Evolutionary conservation across 2,329 filamentous ascomycete species (phyloP), one percentile per base, ranked within the genome.

Genomic region (Aspergillus ochraceoroseus): DNA sequence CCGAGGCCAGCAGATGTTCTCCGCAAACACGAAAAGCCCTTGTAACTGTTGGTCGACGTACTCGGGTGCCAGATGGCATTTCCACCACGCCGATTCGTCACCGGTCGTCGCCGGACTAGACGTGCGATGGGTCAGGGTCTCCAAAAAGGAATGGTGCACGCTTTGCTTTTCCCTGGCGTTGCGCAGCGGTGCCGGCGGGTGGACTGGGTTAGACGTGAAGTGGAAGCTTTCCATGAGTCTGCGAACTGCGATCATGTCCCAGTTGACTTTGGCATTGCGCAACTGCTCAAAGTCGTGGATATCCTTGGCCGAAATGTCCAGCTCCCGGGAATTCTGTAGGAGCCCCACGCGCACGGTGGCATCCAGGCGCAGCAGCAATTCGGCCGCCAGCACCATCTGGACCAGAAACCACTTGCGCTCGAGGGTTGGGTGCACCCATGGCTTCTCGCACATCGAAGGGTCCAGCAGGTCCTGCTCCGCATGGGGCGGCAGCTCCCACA

Each of bases 391-490:
- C 7, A 72, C 63, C 34, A 79, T 64, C 47, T 80, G 76, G 2
- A 79, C 57, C 3, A 80, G 55, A 12, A 77, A 51, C 55, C 76
- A 70, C 38, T 77, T 74, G 32, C 73, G 66, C 45, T 76, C 72
- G 17, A 64, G 49, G 1, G 52, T 49, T 4, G 53, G 43, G 23
- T 57, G 52, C 12, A 48, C 34, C 49, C 62, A 59, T 5, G 53
- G 36, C 15, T 58, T 53, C 4, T 48, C 37, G 4, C 33, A 45
- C 20, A 30, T 32, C 19, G 32, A 39, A 5, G 37, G 28, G 11
- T 56, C 50, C 7, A 58, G 23, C 25, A 51, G 60, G 37, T 66
- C 63, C 0, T 61, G 63, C 18, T 65, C 62, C 4, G 44, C 51
- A 46, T 67, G 64, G 3, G 59, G 58, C 6, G 58, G 51, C 5